Evolutionary conservation across 83 land plant genomes (phyloP).

Genomic region (Picea abies): DNA sequence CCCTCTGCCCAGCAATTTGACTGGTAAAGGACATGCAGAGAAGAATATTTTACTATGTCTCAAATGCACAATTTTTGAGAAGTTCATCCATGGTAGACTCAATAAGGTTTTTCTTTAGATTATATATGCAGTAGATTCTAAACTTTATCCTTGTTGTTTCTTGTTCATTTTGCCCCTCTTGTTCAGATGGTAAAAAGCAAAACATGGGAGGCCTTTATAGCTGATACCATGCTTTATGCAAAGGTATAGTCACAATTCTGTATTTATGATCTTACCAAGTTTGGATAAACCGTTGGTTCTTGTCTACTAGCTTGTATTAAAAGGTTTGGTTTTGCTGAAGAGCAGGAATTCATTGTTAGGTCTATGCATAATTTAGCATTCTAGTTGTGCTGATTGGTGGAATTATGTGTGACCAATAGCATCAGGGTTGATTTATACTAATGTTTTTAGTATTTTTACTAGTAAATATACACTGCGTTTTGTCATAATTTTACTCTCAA

Average conservation of each 20-base stretch:
- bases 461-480: not conserved
- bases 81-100: not conserved
- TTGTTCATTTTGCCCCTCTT: not conserved
- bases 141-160: not conserved
- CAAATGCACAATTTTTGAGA: not conserved
- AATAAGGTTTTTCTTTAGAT: not conserved
- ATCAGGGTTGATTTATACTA: not conserved
- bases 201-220: conserved; percentile 64
- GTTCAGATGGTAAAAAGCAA: conserved; percentile 46
- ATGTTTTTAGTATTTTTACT: not conserved
- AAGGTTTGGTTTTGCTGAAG: not conserved
- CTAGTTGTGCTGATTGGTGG: not conserved
- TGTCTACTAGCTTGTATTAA: not conserved
- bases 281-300: not conserved
- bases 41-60: not conserved
- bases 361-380: not conserved
- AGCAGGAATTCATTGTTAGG: not conserved
- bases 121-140: not conserved
- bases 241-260: conserved; percentile 34
- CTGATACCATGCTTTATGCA: conserved; percentile 50
- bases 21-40: not conserved
- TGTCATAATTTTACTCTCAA: not conserved
- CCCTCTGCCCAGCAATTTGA: too few relatives aligned
- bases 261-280: not conserved
- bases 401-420: not conserved